phyloP scores from a whole-genome alignment of 2,329 filamentous ascomycete genomes.

The Aspergillus ruber region DNA sequence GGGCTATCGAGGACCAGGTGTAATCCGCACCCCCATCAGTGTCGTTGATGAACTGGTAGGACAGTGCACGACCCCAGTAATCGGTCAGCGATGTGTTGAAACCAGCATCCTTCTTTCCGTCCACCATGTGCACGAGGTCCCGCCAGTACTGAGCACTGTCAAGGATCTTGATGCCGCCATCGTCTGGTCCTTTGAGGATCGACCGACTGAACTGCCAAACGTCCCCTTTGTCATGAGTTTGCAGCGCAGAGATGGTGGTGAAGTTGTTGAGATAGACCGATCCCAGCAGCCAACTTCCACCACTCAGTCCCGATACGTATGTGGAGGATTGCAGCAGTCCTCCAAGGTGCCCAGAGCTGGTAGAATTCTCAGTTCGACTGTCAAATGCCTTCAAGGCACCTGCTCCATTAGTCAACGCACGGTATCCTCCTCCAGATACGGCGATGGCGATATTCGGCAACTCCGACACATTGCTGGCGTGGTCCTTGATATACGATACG shows the following conservation, averaged over 20 bases:
- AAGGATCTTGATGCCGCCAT: conserved; percentile 35
- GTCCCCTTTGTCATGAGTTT: conserved; percentile 37
- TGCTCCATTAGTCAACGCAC: conserved; percentile 77
- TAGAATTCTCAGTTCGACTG: conserved; percentile 59
- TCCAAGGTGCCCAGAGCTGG: conserved; percentile 61
- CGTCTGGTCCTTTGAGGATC: conserved; percentile 53
- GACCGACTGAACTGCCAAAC: conserved; percentile 60
- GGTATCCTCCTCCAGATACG: conserved; percentile 76
- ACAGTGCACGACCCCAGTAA: conserved; percentile 80
- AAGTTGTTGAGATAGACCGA: conserved; percentile 75
- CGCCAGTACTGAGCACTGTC: conserved; percentile 57
- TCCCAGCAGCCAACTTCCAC: conserved; percentile 79
- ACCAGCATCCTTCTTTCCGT: conserved; percentile 56
- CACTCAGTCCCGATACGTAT: conserved; percentile 74
- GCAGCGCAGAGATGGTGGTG: conserved; percentile 55
- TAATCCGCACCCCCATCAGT: conserved; percentile 66
- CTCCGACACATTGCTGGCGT: conserved; percentile 49
- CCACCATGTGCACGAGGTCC: conserved; percentile 53
- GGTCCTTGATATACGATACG: conserved; percentile 58
- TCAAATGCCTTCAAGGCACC: conserved; percentile 77
- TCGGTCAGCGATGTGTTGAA: conserved; percentile 71
- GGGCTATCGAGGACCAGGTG: conserved; percentile 74
- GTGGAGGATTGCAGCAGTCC: conserved; percentile 75
- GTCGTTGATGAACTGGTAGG: conserved; percentile 76
- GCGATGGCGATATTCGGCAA: conserved; percentile 69